A percentile compares a stretch with the other conserved stretches of the same genome.
These are phyloP conservation scores for Elongisporangium anandrum DNA, from an alignment of 352 stramenopile species.

Conservation along the genomic window DNA sequence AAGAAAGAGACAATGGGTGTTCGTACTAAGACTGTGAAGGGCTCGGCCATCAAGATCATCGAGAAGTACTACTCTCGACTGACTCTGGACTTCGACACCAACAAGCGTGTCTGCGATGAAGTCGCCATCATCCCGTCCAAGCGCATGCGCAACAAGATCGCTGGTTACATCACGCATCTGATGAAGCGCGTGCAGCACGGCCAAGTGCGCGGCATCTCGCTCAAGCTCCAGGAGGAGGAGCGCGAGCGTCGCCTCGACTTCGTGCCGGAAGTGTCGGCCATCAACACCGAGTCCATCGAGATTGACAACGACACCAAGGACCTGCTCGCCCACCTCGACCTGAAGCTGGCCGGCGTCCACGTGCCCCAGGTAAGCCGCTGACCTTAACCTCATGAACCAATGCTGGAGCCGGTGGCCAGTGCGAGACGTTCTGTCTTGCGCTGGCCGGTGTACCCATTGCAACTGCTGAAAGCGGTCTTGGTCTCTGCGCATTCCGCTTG, in stretches of 20 bases:
- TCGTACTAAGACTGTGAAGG: slow-evolving; percentile 99
- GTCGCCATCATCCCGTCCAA: slow-evolving; percentile 99
- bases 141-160: slow-evolving; percentile 99
- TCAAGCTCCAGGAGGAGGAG: slow-evolving; percentile 99
- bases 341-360: slow-evolving; percentile 90
- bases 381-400: slow-evolving; percentile 29
- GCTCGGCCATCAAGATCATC: slow-evolving; percentile 99
- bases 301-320: slow-evolving; percentile 99
- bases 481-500: background rate
- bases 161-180: slow-evolving; percentile 99
- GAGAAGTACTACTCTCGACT: slow-evolving; percentile 99
- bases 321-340: slow-evolving; percentile 95
- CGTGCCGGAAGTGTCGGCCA: slow-evolving; percentile 96
- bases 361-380: slow-evolving; percentile 74
- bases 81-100: slow-evolving; percentile 99
- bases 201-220: slow-evolving; percentile 98
- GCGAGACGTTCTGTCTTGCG: slow-evolving; percentile 6
- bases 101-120: slow-evolving; percentile 97
- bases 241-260: slow-evolving; percentile 99
- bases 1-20: slow-evolving; percentile 92
- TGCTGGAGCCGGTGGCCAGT: slow-evolving; percentile 79
- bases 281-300: slow-evolving; percentile 92
- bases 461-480: slow-evolving; percentile 10
- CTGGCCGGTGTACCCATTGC: slow-evolving; percentile 64
- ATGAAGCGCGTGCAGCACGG: slow-evolving; percentile 99